Conservation (phyloP, 176 grass and related monocot genomes). For the Dactylis glomerata region DNA sequence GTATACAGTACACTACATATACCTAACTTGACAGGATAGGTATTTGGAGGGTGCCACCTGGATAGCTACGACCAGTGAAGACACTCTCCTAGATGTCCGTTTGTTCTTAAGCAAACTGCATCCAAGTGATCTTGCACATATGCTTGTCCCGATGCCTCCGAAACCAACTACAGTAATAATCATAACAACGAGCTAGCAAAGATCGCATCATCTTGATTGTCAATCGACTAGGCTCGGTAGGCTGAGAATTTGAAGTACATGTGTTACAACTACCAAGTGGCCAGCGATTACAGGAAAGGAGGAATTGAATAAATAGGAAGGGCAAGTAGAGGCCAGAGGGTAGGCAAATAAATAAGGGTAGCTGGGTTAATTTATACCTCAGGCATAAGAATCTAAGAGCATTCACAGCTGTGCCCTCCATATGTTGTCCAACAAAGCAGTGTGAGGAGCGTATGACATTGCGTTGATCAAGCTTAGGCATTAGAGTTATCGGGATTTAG, state of each 20-base stretch:
- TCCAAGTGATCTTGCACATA: neutral
- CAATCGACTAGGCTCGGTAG: neutral
- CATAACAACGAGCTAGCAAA: neutral
- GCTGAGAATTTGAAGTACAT: neutral
- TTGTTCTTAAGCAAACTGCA: no score
- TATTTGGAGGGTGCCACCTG: neutral
- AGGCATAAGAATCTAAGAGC: no score
- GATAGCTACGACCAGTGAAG: neutral
- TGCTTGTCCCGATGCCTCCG: neutral
- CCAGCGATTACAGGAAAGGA: neutral
- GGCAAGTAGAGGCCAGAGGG: no score
- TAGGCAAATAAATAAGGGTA: no score
- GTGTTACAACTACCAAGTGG: neutral
- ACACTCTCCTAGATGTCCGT: no score
- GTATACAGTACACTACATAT: neutral
- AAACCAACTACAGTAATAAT: neutral
- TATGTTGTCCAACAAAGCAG: no score
- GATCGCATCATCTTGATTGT: neutral
- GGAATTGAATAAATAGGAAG: neutral
- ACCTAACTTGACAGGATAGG: neutral
- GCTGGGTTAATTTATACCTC: no score
- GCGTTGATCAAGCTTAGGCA: no score
- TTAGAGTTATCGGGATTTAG: no score
- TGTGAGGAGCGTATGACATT: no score
- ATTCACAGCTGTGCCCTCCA: no score